Evolutionary conservation across 768 basidiomycete species (phyloP), one percentile per base, ranked within the genome.

Genomic region (Cyclocybe cylindracea): DNA sequence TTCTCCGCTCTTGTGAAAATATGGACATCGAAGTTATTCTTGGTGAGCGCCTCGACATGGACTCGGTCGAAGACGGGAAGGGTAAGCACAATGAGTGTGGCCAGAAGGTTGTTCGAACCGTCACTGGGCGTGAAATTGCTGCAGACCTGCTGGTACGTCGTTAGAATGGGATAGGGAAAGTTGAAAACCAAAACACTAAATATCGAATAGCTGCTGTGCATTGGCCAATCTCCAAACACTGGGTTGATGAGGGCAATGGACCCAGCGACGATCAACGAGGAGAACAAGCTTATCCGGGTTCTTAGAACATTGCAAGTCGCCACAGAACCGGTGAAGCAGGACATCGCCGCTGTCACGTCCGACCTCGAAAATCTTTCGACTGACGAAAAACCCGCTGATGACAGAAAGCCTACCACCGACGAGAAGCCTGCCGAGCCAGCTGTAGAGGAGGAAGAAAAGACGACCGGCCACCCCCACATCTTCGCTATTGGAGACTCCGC

Each of bases 401-500:
- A 39, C 43, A 18, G 39, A 49, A 13, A 24, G 35, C 18, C 10
- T 34, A 2, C 32, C 34, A 42, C 36, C 36, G 43, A 41, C 41
- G 33, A 24, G 24, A 24, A 24, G 5, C 24, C 24, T 24, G 24
- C 24, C 24, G 24, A 24, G 24, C 24, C 24, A 24, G 24, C 5
- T 5, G 24, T 24, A 24, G 24, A 24, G 24, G 24, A 5, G 24
- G 24, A 24, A 24, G 41, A 31, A 36, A 39, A 31, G 35, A 37
- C 36, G 14, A 72, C 70, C 16, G 69, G 75, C 0, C 80, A 82
- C 58, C 73, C 77, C 0, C 70, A 84, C 52, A 74, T 87, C 10
- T 87, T 86, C 58, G 84, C 77, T 7, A 65, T 85, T 5, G 85
- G 85, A 7, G 85, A 87, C 48, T 75, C 78, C 0, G 84, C 84